Percentiles rank a stretch among this genome's conserved stretches.
Conservation (phyloP, 2,329 filamentous ascomycete species). For the Ophiostoma fasciatum region DNA sequence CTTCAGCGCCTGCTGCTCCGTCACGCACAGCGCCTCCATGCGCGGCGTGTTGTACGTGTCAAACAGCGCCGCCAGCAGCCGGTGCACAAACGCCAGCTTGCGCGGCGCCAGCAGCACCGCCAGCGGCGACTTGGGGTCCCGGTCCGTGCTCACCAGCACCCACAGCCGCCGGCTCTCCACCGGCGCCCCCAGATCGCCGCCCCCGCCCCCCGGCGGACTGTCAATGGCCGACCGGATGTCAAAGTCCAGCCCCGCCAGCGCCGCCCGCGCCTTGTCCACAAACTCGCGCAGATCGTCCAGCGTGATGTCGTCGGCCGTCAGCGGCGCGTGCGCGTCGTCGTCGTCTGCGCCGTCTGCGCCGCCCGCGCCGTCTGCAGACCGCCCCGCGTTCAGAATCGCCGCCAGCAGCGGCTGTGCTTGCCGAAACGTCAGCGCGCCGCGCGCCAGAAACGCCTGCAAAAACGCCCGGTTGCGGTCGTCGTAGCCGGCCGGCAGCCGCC, state of each 20-base stretch:
- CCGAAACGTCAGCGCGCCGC: constrained; percentile 59
- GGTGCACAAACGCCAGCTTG: constrained; percentile 80
- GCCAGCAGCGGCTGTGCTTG: constrained; percentile 64
- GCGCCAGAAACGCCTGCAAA: constrained; percentile 72
- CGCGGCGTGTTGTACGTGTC: constrained; percentile 67
- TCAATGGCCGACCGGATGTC: constrained; percentile 67
- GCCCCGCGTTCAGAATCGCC: constrained; percentile 47
- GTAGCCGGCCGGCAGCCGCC: constrained; percentile 22
- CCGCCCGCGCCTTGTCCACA: constrained; percentile 54
- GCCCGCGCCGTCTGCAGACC: constrained; percentile 30
- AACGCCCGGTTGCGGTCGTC: constrained; percentile 68
- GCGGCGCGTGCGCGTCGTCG: constrained; percentile 19
- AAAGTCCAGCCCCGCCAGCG: constrained; percentile 67
- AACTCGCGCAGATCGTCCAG: constrained; percentile 52
- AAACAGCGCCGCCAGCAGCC: constrained; percentile 83
- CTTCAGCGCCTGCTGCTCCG: constrained; percentile 62
- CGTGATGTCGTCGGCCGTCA: constrained; percentile 44
- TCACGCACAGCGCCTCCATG: constrained; percentile 75
- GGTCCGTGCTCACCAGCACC: constrained; percentile 76
- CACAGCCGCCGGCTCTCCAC: constrained; percentile 50
- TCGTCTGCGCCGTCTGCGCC: constrained; percentile 19
- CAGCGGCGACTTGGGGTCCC: constrained; percentile 72
- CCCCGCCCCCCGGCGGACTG: constrained; percentile 30
- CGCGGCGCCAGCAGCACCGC: constrained; percentile 68
- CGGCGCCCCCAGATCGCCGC: neutral